phyloP scores from a whole-genome alignment of 208 protist genomes.

The Trypanosoma platydactyli region DNA sequence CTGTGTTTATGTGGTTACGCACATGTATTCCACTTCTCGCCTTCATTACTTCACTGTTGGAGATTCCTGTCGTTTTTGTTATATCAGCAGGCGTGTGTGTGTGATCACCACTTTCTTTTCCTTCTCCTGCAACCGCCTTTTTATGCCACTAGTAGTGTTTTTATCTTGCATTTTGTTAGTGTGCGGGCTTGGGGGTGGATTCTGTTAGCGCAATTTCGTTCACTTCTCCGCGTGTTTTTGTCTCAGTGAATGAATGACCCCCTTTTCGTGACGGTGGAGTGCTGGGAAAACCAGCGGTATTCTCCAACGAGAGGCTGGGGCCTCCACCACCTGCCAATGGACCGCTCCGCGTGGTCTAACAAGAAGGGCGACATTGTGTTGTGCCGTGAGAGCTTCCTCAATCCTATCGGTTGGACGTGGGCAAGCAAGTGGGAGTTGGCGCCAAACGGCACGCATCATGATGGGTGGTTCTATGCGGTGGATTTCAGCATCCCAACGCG shows the following conservation, averaged over 20 bases:
- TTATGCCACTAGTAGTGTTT: too few species aligned
- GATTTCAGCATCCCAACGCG: constrained; percentile 33
- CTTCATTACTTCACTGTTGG: too few species aligned
- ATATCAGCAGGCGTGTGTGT: too few species aligned
- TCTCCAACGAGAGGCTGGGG: constrained; percentile 29
- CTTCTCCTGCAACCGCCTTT: too few species aligned
- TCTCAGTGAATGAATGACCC: constrained; percentile 13
- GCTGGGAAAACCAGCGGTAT: constrained; percentile 46
- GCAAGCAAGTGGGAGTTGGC: constrained; percentile 24
- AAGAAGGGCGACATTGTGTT: constrained; percentile 24
- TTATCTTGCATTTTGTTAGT: background rate
- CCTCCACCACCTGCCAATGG: constrained; percentile 24
- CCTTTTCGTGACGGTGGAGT: constrained; percentile 28
- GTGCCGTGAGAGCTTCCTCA: constrained; percentile 22
- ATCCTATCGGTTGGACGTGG: constrained; percentile 31
- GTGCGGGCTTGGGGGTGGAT: background rate
- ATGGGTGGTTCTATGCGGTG: constrained; percentile 37
- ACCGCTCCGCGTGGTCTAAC: constrained; percentile 35
- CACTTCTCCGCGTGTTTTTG: constrained; percentile 8
- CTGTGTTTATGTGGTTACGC: too few species aligned
- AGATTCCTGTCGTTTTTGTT: too few species aligned
- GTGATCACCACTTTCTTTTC: too few species aligned
- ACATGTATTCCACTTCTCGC: too few species aligned
- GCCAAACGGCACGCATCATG: constrained; percentile 1
- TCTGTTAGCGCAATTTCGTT: background rate